These are phyloP conservation scores for Tremella yokohamensis DNA, from an alignment of 768 basidiomycete species.

Conservation along the genomic window DNA sequence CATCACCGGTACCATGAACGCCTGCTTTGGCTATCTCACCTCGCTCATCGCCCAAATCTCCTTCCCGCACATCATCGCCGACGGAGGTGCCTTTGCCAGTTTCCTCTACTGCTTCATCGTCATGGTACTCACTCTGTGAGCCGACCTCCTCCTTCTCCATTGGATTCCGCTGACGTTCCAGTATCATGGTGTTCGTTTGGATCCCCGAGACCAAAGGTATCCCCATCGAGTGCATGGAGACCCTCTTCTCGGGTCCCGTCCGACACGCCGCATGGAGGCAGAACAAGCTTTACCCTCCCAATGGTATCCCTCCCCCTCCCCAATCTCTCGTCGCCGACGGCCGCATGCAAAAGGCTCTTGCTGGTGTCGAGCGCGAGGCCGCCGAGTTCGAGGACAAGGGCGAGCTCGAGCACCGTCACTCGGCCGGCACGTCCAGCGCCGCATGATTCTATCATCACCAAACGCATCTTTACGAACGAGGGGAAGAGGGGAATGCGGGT, in stretches of 20 bases:
- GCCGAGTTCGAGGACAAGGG: no score
- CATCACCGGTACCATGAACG: constrained; percentile 35
- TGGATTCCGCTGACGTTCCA: not conserved
- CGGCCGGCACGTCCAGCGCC: no score
- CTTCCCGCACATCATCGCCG: constrained; percentile 47
- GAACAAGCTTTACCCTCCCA: constrained; percentile 26
- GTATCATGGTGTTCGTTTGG: constrained; percentile 28
- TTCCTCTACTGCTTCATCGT: constrained; percentile 45
- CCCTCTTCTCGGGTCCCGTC: constrained; percentile 21
- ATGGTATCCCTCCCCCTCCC: constrained; percentile 25
- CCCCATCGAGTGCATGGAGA: constrained; percentile 25
- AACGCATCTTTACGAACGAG: no score
- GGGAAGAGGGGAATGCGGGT: no score
- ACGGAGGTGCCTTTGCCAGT: constrained; percentile 34
- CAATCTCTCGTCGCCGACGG: not conserved
- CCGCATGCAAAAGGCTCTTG: no score
- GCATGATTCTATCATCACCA: no score
- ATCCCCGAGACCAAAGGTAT: constrained; percentile 34
- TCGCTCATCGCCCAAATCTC: no score
- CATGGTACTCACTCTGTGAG: constrained; percentile 29
- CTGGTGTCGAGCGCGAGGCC: no score
- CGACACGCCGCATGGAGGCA: constrained; percentile 24
- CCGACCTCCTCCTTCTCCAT: not conserved
- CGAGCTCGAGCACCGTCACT: no score
- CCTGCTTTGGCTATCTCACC: constrained; percentile 22